Percentiles rank a stretch among this genome's conserved stretches.
phyloP scores from a whole-genome alignment of 2,329 filamentous ascomycete genomes.

The Colletotrichum scovillei region DNA sequence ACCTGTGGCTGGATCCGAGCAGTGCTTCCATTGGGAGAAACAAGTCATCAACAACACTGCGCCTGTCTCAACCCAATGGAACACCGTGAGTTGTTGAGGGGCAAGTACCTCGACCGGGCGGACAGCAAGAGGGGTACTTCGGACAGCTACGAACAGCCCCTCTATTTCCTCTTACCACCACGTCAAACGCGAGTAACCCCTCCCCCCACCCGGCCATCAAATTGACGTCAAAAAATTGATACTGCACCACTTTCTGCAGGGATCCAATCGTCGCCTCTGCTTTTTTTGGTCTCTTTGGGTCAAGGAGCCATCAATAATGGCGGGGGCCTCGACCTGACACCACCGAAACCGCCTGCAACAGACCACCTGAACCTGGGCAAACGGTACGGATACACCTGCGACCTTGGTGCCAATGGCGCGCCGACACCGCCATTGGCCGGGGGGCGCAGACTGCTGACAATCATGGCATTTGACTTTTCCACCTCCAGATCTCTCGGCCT shows the following conservation, averaged over 20 bases:
- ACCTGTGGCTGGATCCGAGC: background rate
- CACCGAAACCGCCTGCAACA: background rate
- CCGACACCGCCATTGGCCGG: background rate
- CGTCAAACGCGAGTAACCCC: constrained; percentile 32
- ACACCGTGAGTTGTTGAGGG: constrained; percentile 10
- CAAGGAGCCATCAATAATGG: background rate
- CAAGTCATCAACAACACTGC: background rate
- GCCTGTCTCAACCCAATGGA: constrained; percentile 5
- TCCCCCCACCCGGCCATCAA: constrained; percentile 27
- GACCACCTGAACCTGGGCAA: background rate
- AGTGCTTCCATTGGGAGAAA: background rate
- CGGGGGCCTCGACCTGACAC: constrained; percentile 5
- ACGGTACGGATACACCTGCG: background rate
- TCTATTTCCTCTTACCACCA: constrained; percentile 13
- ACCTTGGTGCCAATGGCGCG: background rate
- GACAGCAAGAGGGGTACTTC: background rate
- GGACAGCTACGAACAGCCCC: constrained; percentile 3
- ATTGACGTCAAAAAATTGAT: constrained; percentile 34
- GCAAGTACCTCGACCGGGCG: constrained; percentile 4
- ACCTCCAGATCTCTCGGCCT: constrained; percentile 32
- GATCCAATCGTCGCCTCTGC: constrained; percentile 7
- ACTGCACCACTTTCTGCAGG: constrained; percentile 10
- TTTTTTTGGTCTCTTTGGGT: background rate
- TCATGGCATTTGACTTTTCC: constrained; percentile 32
- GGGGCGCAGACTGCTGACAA: constrained; percentile 17